Evolutionary conservation across 371 early-diverging fungal species (phyloP).

Genomic region (Quaeritorhiza haematococci): DNA sequence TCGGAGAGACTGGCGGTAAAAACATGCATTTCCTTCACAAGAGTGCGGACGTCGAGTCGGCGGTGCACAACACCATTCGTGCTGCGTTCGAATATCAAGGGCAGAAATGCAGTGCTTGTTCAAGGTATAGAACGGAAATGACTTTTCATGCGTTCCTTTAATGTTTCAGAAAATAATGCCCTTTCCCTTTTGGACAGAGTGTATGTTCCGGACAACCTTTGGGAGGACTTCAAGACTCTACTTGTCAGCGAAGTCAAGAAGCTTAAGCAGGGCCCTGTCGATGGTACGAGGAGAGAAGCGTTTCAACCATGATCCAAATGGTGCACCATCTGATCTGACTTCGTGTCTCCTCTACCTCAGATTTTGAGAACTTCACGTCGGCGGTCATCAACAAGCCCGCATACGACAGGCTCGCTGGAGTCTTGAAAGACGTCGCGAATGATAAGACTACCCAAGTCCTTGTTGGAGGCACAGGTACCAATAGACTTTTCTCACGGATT

Average conservation of each 20-base stretch:
- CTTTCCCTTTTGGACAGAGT: conserved; percentile 24
- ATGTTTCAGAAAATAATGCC: background rate
- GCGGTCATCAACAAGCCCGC: conserved; percentile 87
- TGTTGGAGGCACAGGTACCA: conserved; percentile 33
- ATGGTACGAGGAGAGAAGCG: conserved; percentile 31
- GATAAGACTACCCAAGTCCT: conserved; percentile 28
- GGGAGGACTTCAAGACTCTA: conserved; percentile 66
- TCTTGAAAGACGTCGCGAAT: conserved; percentile 66
- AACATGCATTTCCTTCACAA: conserved; percentile 94
- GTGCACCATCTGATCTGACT: background rate
- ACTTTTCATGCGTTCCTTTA: background rate
- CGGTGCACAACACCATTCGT: conserved; percentile 78
- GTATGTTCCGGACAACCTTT: conserved; percentile 83
- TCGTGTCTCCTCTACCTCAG: conserved; percentile 25
- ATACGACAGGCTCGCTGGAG: conserved; percentile 89
- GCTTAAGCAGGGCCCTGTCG: conserved; percentile 81
- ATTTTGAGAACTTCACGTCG: conserved; percentile 73
- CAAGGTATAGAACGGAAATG: conserved; percentile 48
- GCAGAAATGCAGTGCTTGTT: conserved; percentile 96
- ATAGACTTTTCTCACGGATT: conserved; percentile 64
- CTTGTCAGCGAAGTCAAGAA: conserved; percentile 63
- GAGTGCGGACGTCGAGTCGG: conserved; percentile 50
- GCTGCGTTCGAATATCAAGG: conserved; percentile 94
- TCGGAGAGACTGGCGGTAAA: conserved; percentile 98
- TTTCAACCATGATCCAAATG: conserved; percentile 1